Evolutionary conservation across 78 protist genomes (phyloP), one percentile per base, ranked within the genome.

Genomic region (Mantamonas sphyraenae): DNA sequence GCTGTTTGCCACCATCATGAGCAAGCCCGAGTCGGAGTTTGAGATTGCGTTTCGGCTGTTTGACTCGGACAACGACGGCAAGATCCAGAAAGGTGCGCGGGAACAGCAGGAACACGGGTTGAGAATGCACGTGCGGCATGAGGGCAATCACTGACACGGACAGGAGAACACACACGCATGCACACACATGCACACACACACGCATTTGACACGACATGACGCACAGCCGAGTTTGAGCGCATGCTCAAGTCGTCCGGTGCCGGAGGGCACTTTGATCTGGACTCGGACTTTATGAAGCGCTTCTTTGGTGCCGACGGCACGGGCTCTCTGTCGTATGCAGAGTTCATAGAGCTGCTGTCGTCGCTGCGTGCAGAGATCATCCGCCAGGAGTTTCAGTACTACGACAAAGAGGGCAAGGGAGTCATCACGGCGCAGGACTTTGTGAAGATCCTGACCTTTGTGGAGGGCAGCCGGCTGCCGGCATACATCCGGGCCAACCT

Each of bases 21-120:
- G 4, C n/a, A 16, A 22, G 26, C 34, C 65, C 2, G 30, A 31
- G 35, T 24, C 38, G 20, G 71, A 64, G 22, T 80, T 67, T 31
- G 79, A 80, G 50, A 16, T 80, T 31, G 85, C 85, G 0, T 80
- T 80, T 22, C 30, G 51, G 0, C 26, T 80, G 77, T 80, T 80
- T 14, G 85, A 80, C 65, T 2, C 2, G 20, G 33, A 72, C n/a
- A 33, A 5, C 40, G 39, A 53, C 28, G 78, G 79, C 2, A 38
- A 39, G 30, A 42, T 80, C 40, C 39, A 12, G n/a, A 8, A 24
- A 1, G 73, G 66, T 4, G 50, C n/a, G n/a, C n/a, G n/a, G n/a
- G n/a, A n/a, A n/a, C n/a, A n/a, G n/a, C n/a, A n/a, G n/a, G n/a
- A n/a, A n/a, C n/a, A n/a, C n/a, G n/a, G n/a, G n/a, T n/a, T n/a